These are phyloP conservation scores for Heterobasidion irregulare DNA, from an alignment of 1,284 basidiomycete genomes.

Conservation along the genomic window DNA sequence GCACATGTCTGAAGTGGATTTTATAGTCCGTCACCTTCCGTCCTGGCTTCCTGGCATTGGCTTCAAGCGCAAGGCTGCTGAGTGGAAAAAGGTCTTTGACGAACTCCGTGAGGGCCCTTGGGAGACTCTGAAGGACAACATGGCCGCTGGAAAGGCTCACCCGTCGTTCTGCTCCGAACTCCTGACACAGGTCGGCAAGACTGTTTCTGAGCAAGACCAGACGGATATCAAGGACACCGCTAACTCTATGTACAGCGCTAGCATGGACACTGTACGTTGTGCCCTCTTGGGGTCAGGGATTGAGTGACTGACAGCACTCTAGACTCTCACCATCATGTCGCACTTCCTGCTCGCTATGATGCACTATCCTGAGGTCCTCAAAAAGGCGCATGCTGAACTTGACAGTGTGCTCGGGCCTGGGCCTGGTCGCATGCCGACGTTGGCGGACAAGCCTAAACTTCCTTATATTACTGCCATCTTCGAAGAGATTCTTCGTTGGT, in stretches of 20 bases:
- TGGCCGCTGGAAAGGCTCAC: neutral
- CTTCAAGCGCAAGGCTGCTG: constrained; percentile 34
- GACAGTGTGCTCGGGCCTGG: constrained; percentile 35
- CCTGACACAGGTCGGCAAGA: neutral
- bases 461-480: constrained; percentile 27
- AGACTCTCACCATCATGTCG: constrained; percentile 37
- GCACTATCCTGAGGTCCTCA: constrained; percentile 37
- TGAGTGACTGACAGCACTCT: neutral
- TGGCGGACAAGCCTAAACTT: constrained; percentile 37
- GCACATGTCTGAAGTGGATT: neutral
- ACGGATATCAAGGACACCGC: neutral
- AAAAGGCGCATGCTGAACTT: constrained; percentile 48
- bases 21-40: constrained; percentile 26
- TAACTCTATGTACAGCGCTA: neutral
- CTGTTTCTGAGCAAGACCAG: neutral
- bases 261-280: neutral
- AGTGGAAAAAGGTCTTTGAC: constrained; percentile 14
- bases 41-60: constrained; percentile 32
- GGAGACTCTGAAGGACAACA: neutral
- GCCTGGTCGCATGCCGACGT: constrained; percentile 37
- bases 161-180: neutral
- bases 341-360: constrained; percentile 59
- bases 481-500: constrained; percentile 1
- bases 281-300: too few species aligned
- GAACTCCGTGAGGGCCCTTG: constrained; percentile 6